These are phyloP conservation scores for Dillenia turbinata DNA, from an alignment of 164 flowering plant species.

Conservation along the genomic window DNA sequence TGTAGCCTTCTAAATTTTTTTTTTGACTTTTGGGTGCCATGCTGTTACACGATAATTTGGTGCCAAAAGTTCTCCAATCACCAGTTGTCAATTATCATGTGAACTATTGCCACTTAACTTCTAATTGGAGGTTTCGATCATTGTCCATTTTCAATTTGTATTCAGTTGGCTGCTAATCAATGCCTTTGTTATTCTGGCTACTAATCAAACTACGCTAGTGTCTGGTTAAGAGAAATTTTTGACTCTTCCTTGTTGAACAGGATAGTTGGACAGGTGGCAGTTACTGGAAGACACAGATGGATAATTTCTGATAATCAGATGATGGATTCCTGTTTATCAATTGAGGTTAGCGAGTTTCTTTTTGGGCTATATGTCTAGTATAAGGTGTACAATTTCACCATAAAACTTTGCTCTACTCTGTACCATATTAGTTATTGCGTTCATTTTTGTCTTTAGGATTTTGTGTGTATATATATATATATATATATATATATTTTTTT, in stretches of 20 bases:
- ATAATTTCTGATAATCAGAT: constrained; percentile 38
- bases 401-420: too few relatives aligned
- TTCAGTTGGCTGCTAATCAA: not conserved
- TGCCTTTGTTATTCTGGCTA: not conserved
- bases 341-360: constrained; percentile 35
- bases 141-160: too few relatives aligned
- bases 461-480: too few relatives aligned
- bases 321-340: constrained; percentile 25
- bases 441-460: too few relatives aligned
- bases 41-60: not conserved
- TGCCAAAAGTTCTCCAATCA: not conserved
- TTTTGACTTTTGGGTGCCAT: not conserved
- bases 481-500: too few relatives aligned
- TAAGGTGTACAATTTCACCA: too few relatives aligned
- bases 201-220: not conserved
- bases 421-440: too few relatives aligned
- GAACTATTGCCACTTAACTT: not conserved
- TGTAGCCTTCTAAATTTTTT: not conserved
- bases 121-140: not conserved
- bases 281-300: constrained; percentile 68
- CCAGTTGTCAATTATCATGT: not conserved
- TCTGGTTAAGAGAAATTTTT: not conserved
- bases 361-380: too few relatives aligned
- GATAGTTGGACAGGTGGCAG: constrained; percentile 75
- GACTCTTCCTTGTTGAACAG: constrained; percentile 32